Percentiles rank a stretch among this genome's conserved stretches.
These are phyloP conservation scores for Cucurbita ficifolia DNA, from an alignment of 306 rosid genomes.

Conservation along the genomic window DNA sequence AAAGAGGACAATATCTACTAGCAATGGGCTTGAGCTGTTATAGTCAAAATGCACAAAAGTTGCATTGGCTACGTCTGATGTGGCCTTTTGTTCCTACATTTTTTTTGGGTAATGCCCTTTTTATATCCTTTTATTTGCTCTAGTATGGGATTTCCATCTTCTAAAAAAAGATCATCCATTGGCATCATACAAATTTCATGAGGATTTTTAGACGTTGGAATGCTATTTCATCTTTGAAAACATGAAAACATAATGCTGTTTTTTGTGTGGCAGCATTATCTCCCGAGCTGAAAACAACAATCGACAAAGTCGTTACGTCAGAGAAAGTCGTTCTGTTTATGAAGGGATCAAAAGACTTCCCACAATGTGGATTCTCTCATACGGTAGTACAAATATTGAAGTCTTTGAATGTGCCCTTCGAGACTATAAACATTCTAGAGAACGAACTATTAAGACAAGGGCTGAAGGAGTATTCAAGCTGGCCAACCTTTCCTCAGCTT, in stretches of 20 bases:
- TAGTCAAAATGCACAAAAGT: too few relatives aligned
- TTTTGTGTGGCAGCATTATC: slow-evolving; percentile 42
- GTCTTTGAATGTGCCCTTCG: slow-evolving; percentile 63
- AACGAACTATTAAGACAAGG: slow-evolving; percentile 77
- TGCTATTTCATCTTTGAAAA: not conserved
- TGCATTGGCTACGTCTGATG: not conserved
- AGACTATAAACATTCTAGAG: slow-evolving; percentile 59
- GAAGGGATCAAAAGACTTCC: slow-evolving; percentile 92
- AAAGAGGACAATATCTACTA: too few relatives aligned
- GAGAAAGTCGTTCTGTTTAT: slow-evolving; percentile 72
- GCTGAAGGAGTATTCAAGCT: slow-evolving; percentile 65
- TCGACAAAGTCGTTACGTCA: slow-evolving; percentile 76
- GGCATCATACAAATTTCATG: not conserved
- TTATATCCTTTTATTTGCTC: not conserved
- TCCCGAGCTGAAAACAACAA: slow-evolving; percentile 69
- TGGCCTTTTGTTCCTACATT: not conserved
- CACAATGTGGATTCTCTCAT: slow-evolving; percentile 92
- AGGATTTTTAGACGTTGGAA: not conserved
- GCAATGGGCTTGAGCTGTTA: too few relatives aligned
- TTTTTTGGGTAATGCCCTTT: not conserved
- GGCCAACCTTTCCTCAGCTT: slow-evolving; percentile 98
- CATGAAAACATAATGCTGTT: not conserved
- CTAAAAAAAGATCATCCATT: not conserved
- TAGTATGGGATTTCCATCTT: not conserved
- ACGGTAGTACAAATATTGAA: slow-evolving; percentile 83